These are phyloP conservation scores for Collybia sordida DNA, from an alignment of 768 basidiomycete species.

Conservation along the genomic window DNA sequence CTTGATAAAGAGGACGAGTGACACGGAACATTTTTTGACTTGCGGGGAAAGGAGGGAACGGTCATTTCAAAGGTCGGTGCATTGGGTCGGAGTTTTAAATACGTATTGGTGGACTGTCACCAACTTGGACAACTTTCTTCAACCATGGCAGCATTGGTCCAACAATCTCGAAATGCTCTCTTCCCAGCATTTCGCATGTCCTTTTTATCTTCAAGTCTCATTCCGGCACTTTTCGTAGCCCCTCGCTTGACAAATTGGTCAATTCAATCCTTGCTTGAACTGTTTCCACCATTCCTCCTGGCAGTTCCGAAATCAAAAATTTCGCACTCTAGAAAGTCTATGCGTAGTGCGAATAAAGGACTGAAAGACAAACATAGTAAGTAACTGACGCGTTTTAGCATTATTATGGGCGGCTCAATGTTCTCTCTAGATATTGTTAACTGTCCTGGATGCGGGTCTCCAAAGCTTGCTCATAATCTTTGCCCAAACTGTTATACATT, in stretches of 20 bases:
- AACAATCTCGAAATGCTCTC: conserved; percentile 20
- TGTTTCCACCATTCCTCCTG: conserved; percentile 84
- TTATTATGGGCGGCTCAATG: background rate
- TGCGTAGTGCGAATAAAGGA: conserved; percentile 93
- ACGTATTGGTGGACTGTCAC: conserved; percentile 17
- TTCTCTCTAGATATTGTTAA: conserved; percentile 73
- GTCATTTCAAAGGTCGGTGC: conserved; percentile 11
- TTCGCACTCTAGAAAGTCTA: conserved; percentile 92
- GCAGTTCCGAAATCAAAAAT: conserved; percentile 95
- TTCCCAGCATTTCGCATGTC: conserved; percentile 12
- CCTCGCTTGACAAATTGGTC: conserved; percentile 30
- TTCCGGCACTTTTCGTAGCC: conserved; percentile 11
- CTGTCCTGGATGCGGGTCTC: conserved; percentile 86
- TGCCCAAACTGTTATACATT: conserved; percentile 81
- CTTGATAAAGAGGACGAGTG: conserved; percentile 69
- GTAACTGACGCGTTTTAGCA: conserved; percentile 19
- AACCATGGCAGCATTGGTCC: conserved; percentile 34
- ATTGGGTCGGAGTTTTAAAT: conserved; percentile 43
- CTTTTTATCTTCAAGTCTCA: conserved; percentile 14
- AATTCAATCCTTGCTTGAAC: conserved; percentile 53
- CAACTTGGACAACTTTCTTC: conserved; percentile 7
- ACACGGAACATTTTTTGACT: conserved; percentile 68
- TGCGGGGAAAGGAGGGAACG: conserved; percentile 10
- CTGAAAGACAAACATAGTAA: conserved; percentile 90
- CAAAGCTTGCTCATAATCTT: conserved; percentile 87